phyloP scores from a whole-genome alignment of 2,329 filamentous ascomycete genomes.

The Trichoderma asperellum region DNA sequence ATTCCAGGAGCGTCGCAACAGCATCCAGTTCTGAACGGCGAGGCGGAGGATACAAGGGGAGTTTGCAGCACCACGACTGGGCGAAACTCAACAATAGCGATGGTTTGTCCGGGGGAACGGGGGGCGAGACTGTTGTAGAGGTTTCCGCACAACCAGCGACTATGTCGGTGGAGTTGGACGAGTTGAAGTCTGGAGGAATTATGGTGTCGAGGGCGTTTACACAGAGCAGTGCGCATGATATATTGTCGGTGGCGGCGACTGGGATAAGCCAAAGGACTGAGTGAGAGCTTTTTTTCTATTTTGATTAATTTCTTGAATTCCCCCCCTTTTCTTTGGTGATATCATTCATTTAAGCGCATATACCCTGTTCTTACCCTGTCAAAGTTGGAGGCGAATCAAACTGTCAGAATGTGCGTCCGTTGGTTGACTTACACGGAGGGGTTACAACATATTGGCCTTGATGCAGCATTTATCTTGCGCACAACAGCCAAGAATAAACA shows the following conservation, averaged over 20 bases:
- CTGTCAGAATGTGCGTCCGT: too few species aligned
- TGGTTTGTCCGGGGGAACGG: neutral
- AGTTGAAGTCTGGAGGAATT: constrained; percentile 10
- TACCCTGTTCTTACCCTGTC: neutral
- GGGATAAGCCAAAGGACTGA: neutral
- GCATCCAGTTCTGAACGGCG: constrained; percentile 8
- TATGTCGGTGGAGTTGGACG: constrained; percentile 10
- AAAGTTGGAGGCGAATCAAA: neutral
- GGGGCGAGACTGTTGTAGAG: constrained; percentile 6
- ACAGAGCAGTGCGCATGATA: constrained; percentile 24
- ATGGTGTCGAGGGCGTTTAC: constrained; percentile 27
- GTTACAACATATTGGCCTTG: neutral
- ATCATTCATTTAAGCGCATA: neutral
- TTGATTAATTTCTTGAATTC: neutral
- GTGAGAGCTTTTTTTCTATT: neutral
- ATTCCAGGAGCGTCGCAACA: constrained; percentile 7
- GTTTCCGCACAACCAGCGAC: constrained; percentile 13
- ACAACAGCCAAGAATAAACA: too few species aligned
- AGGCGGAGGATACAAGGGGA: constrained; percentile 4
- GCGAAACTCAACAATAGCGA: constrained; percentile 7
- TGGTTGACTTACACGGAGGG: neutral
- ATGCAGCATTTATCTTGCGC: too few species aligned
- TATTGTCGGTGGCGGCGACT: neutral
- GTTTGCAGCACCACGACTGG: constrained; percentile 25
- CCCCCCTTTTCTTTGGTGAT: neutral